These are phyloP conservation scores for Teratosphaeriaceae sp. DNA, from an alignment of 2,329 filamentous ascomycete species.

Conservation along the genomic window DNA sequence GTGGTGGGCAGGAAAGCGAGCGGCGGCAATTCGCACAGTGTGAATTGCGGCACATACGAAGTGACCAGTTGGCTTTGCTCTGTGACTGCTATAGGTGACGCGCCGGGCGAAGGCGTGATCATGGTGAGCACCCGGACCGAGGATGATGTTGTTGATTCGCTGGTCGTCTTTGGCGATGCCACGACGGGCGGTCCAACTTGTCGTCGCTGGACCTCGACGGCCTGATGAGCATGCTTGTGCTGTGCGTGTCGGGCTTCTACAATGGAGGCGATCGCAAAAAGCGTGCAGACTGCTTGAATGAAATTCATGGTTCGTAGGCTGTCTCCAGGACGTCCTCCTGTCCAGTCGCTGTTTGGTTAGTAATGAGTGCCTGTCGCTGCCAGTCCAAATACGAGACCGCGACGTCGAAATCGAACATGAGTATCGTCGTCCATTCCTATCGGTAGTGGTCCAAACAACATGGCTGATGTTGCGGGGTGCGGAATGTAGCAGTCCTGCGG, in stretches of 20 bases:
- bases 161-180: conserved; percentile 10
- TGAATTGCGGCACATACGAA: conserved; percentile 36
- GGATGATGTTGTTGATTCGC: conserved; percentile 12
- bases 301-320: conserved; percentile 13
- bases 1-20: conserved; percentile 28
- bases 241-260: conserved; percentile 16
- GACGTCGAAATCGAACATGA: conserved; percentile 1
- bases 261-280: conserved; percentile 12
- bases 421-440: conserved; percentile 19
- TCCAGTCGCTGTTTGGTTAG: neutral
- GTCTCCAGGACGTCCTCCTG: conserved; percentile 1
- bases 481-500: conserved; percentile 20
- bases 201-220: conserved; percentile 20
- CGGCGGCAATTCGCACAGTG: conserved; percentile 36
- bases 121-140: conserved; percentile 28
- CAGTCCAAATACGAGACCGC: conserved; percentile 4
- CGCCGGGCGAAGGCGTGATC: conserved; percentile 38
- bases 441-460: conserved; percentile 22
- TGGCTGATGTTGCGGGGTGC: conserved; percentile 16
- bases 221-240: conserved; percentile 26
- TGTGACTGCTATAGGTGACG: conserved; percentile 35
- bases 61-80: conserved; percentile 38
- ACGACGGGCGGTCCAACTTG: conserved; percentile 17
- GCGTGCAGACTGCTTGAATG: conserved; percentile 12
- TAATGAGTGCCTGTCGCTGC: conserved; percentile 10